Evolutionary conservation across 768 basidiomycete genomes (phyloP).

Genomic region (Coprinopsis strossmayeri): DNA sequence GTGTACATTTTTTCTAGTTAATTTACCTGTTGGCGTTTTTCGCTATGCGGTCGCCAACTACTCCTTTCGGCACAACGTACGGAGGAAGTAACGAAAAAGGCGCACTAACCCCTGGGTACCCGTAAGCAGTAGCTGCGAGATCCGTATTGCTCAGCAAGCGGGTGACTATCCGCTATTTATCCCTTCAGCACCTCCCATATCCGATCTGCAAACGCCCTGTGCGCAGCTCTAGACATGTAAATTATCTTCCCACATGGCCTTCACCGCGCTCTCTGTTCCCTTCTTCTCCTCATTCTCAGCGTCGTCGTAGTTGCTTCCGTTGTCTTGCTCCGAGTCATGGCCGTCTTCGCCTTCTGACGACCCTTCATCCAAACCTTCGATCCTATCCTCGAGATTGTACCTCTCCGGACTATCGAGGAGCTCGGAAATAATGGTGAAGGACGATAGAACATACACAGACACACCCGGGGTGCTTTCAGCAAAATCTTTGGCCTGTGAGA

Average conservation of each 20-base stretch:
- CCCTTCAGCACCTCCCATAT: conserved; percentile 16
- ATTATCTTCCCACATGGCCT: conserved; percentile 7
- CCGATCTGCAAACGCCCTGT: neutral
- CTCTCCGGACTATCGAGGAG: conserved; percentile 2
- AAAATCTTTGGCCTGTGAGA: conserved; percentile 5
- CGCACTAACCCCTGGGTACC: too few relatives aligned
- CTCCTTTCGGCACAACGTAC: too few relatives aligned
- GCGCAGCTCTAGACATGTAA: neutral
- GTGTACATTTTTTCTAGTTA: too few relatives aligned
- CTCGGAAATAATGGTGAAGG: conserved; percentile 3
- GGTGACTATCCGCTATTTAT: too few relatives aligned
- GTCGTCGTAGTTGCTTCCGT: neutral
- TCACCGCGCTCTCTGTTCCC: neutral
- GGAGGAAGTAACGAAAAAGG: too few relatives aligned
- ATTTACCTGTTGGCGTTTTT: too few relatives aligned
- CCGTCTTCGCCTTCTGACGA: neutral
- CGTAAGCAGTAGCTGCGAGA: too few relatives aligned
- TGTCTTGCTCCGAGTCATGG: neutral
- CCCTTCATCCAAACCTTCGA: neutral
- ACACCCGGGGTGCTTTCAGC: neutral
- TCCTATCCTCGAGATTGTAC: neutral
- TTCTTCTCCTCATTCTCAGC: neutral
- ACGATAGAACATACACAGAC: conserved; percentile 1
- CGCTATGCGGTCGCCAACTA: too few relatives aligned
- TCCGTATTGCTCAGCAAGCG: too few relatives aligned